Evolutionary conservation across 306 rosid species (phyloP), one percentile per base, ranked within the genome.

Genomic region (Lathyrus oleraceus): DNA sequence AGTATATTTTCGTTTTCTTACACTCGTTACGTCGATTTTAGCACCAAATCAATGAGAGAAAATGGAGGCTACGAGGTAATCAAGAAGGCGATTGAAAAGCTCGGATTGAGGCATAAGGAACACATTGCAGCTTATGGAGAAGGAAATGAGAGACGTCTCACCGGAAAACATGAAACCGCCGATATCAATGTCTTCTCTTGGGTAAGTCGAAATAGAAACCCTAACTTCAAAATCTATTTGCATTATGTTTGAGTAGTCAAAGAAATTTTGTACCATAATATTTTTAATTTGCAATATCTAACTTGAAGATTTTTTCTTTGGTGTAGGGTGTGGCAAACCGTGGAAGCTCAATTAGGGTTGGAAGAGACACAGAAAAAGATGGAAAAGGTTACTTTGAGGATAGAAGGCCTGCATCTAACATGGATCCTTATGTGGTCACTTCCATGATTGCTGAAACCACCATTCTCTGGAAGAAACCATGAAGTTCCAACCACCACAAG

Each of bases 361-460:
- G 91, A 15, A 86, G 95, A 40, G 95, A 86, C 35, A 88, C 91
- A 3, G 91, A 88, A 79, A 70, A 80, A 53, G 59, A 56, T 1
- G 95, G 86, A 0, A 86, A 84, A 79, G 95, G 91, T 5, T 88
- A 88, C 71, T 88, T 88, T 68, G 89, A 88, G 71, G 95, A 88
- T 52, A 74, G 95, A 74, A 88, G 95, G 89, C 95, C 95, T 3
- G 81, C 95, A 36, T 88, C 91, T 32, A 88, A 86, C 57, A 88
- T 88, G 95, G 91, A 88, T 69, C 95, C 95, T 0, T 88, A 88
- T 63, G 82, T 88, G 2, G 95, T 88, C 19, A 86, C 95, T 48
- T 88, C 95, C 65, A 69, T 86, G 87, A 80, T 88, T 10, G 91
- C 89, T 7, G 91, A 88, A 17, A 86, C 95, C 9, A 88, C 95